Evolutionary conservation across 2,329 filamentous ascomycete species (phyloP), one percentile per base, ranked within the genome.

Genomic region (Aspergillus floridensis): DNA sequence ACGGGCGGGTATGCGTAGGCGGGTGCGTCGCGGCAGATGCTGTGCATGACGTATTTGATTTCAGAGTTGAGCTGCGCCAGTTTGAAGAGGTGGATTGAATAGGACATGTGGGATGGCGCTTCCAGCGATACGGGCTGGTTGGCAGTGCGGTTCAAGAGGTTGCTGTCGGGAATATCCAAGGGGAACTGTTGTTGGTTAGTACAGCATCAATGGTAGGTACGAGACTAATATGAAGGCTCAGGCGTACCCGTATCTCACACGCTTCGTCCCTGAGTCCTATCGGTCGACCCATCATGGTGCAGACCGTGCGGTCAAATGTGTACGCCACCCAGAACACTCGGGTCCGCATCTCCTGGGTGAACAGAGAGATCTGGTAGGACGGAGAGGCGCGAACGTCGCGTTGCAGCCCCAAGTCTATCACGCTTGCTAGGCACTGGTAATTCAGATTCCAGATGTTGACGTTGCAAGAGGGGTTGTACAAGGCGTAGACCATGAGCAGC

Each of bases 31-130:
- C 78, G 74, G n/a, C 77, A 76, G 55, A 84, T 77, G 55, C 82
- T 84, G 56, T 84, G 82, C 38, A 81, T 78, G 2, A 84, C 74
- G 51, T 84, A 84, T 68, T 84, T 84, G n/a, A 84, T 83, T 64
- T 85, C 82, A 0, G 83, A 84, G 58, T 84, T 85, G 5, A 84
- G 71, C 70, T 75, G 65, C 1, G 72, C 66, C 2, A 73, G 50
- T 53, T 58, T 69, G 57, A 84, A 84, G 0, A 84, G 67, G 52
- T 83, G 81, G 7, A 84, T 76, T 0, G 81, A 77, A 52, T 75
- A 80, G 0, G 74, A 66, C 64, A 81, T 78, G 35, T 70, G 72
- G 5, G 68, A 72, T 4, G 61, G 62, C 44, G 65, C 56, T 32
- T 56, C 47, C 5, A 51, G 8, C 63, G 64, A 8, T 44, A 19